Percentiles rank a stretch among this genome's conserved stretches.
phyloP scores from a whole-genome alignment of 805 yeast genomes.

The Yarrowia hollandica region DNA sequence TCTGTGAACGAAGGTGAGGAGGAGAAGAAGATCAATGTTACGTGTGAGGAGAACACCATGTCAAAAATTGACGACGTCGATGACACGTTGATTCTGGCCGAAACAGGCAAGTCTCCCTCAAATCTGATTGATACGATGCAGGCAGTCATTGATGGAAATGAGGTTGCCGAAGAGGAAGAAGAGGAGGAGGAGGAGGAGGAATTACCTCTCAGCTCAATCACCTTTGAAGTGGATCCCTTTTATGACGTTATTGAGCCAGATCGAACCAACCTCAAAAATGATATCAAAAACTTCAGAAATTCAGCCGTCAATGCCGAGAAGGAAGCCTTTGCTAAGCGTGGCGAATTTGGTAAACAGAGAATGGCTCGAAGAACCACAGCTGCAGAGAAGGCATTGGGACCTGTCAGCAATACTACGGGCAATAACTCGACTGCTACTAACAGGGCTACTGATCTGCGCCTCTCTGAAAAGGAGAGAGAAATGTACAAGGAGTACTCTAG shows the following conservation, averaged over 20 bases:
- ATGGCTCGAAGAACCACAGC: conserved; percentile 27
- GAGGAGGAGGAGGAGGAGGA: conserved; percentile 20
- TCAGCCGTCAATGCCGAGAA: conserved; percentile 32
- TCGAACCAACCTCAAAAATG: conserved; percentile 32
- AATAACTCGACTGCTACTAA: background rate
- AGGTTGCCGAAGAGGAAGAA: conserved; percentile 7
- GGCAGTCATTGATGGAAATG: conserved; percentile 8
- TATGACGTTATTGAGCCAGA: conserved; percentile 29
- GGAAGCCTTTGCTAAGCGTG: conserved; percentile 29
- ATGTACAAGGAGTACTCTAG: conserved; percentile 21
- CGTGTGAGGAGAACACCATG: conserved; percentile 13
- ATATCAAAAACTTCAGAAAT: conserved; percentile 34
- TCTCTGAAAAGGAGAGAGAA: conserved; percentile 22
- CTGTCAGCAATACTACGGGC: background rate
- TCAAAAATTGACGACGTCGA: conserved; percentile 5
- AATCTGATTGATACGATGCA: conserved; percentile 25
- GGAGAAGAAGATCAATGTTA: conserved; percentile 12
- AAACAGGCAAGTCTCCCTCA: conserved; percentile 11
- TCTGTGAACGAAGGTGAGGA: conserved; percentile 3
- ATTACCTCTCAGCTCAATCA: conserved; percentile 20
- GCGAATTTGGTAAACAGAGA: conserved; percentile 31
- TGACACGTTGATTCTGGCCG: conserved; percentile 6
- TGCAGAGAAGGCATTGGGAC: conserved; percentile 28
- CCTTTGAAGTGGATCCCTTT: conserved; percentile 20
- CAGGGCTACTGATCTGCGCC: background rate